Base-by-base conservation (phyloP, 768 basidiomycete species). In the Filobasidium wieringae region DNA sequence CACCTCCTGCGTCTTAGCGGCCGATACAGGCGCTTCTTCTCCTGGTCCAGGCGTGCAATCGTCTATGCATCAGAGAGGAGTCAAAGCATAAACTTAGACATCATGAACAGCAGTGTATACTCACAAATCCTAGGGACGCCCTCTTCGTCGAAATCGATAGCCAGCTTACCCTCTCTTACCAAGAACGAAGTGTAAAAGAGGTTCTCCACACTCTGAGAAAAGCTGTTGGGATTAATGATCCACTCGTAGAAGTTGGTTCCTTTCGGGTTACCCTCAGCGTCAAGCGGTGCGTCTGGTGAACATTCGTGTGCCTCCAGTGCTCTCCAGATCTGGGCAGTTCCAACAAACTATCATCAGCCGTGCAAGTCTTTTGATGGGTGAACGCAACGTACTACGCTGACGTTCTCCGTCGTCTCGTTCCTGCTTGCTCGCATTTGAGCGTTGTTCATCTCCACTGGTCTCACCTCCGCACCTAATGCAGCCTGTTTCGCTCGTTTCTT, bases 201-300 rank as follows among this genome's bases (percentile, higher is more conserved):
- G 70, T 99, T 99, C 75, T 99, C 95, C 14, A 97, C 89, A 0
- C 87, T 88, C 69, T 99, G 93, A 0, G 84, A 86, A 68, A 88
- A 99, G 66, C 86, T 83, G 29, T 84, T 74, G 12, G 95, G 95
- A 69, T 99, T 93, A 62, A 95, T 78, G 53, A 96, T 79, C 67
- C 96, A 86, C 60, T 79, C 75, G 77, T 96, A 96, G 29, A 95
- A 73, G 50, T 55, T 55, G 9, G 61, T 29, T 7, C 19, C 40
- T 2, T 17, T 30, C 19, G 53, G 57, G 3, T 51, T 14, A 11
- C 17, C 17, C 19, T n/a, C 12, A 1, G 9, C 24, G 4, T 39
- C 39, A 14, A 51, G 30, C 31, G 27, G 17, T 33, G n/a, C 29
- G n/a, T 43, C n/a, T n/a, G n/a, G n/a, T n/a, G n/a, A n/a, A n/a